Conservation (phyloP, 495 filamentous ascomycete species). For the Rostrohypoxylon terebratum region DNA sequence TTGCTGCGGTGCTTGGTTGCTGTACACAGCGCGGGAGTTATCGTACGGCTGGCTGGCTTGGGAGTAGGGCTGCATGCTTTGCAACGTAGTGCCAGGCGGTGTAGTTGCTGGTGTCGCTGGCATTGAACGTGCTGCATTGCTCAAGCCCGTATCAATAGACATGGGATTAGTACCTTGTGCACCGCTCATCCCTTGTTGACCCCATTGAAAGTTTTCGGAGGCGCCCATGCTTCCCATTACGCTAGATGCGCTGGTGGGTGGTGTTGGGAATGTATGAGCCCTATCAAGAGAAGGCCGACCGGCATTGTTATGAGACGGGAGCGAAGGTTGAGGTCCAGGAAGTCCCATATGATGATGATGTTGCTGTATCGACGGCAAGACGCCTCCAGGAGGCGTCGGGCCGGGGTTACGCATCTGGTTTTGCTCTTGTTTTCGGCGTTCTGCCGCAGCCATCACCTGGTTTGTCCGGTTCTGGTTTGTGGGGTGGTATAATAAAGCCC, state of each 20-base stretch:
- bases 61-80: slow-evolving; percentile 80
- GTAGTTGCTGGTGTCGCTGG: slow-evolving; percentile 95
- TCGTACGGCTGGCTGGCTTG: slow-evolving; percentile 80
- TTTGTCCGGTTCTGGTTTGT: slow-evolving; percentile 85
- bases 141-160: slow-evolving; percentile 85
- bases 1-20: slow-evolving; percentile 75
- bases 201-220: slow-evolving; percentile 81
- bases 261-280: slow-evolving; percentile 91
- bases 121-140: slow-evolving; percentile 82
- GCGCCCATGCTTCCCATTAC: slow-evolving; percentile 81
- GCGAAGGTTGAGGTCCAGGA: slow-evolving; percentile 75
- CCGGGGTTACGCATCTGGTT: slow-evolving; percentile 64
- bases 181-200: slow-evolving; percentile 71
- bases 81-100: slow-evolving; percentile 80
- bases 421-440: slow-evolving; percentile 75
- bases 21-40: slow-evolving; percentile 81
- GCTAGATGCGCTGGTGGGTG: slow-evolving; percentile 91
- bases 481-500: slow-evolving; percentile 92
- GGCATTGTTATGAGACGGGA: slow-evolving; percentile 77
- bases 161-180: slow-evolving; percentile 77
- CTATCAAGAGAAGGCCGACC: slow-evolving; percentile 81
- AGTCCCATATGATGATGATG: slow-evolving; percentile 82
- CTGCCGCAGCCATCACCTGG: slow-evolving; percentile 87
- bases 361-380: slow-evolving; percentile 75
- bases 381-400: slow-evolving; percentile 47